Evolutionary conservation across 495 filamentous ascomycete genomes (phyloP).

Genomic region (Podospora fimiseda): DNA sequence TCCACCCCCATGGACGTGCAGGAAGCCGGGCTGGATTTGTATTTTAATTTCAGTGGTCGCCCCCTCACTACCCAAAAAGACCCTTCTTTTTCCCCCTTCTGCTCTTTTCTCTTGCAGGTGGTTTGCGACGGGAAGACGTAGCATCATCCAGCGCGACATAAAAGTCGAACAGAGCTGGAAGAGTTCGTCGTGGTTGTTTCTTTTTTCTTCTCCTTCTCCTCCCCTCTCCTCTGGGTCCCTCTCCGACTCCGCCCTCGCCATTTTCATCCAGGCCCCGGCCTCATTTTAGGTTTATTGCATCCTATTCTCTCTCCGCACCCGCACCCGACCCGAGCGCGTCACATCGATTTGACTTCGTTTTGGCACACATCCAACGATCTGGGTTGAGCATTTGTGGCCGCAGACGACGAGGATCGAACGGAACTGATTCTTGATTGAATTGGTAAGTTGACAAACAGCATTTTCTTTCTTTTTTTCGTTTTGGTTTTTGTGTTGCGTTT

Average conservation of each 20-base stretch:
- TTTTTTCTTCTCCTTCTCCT: background rate
- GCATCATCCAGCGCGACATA: constrained; percentile 4
- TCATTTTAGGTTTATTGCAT: background rate
- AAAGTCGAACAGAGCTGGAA: constrained; percentile 3
- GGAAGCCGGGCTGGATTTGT: constrained; percentile 6
- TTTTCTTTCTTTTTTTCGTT: constrained; percentile 2
- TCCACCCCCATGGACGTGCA: background rate
- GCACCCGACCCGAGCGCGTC: background rate
- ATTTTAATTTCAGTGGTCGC: constrained; percentile 15
- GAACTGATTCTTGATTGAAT: background rate
- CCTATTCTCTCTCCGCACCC: constrained; percentile 1
- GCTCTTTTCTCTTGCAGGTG: constrained; percentile 3
- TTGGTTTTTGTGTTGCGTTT: background rate
- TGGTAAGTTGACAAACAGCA: background rate
- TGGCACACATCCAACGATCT: background rate
- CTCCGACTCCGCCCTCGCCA: background rate
- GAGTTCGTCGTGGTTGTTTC: constrained; percentile 5
- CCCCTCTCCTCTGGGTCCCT: background rate
- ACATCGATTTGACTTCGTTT: background rate
- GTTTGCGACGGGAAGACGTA: constrained; percentile 13
- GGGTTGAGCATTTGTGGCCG: background rate
- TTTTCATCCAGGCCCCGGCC: background rate
- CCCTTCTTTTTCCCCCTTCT: constrained; percentile 5
- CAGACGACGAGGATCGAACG: background rate
- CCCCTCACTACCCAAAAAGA: constrained; percentile 18